Evolutionary conservation across 371 early-diverging fungal species (phyloP), one percentile per base, ranked within the genome.

Genomic region (Cokeromyces recurvatus): DNA sequence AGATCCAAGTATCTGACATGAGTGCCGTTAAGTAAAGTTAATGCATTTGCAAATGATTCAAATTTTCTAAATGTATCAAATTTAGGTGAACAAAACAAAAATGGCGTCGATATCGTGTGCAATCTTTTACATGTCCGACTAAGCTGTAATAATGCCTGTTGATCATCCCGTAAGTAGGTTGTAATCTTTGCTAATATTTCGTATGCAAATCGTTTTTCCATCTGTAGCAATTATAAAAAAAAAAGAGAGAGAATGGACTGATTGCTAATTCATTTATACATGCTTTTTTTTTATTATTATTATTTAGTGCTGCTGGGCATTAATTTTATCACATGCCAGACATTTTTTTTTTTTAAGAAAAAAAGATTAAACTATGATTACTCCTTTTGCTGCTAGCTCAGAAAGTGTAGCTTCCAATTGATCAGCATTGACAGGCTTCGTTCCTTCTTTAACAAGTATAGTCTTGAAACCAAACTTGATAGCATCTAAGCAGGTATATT

Each of bases 111-210:
- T 10, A 43, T 2, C 0, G 37, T 42, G 16, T 46, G 14, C 12
- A 49, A 22, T 21, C 46, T 49, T 3, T 31, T 40, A 17, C 43
- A 59, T 2, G 41, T 38, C 15, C 7, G 14, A 7, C 17, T 46
- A 15, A 59, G 24, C 36, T 50, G 43, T 19, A 27, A 5, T 4
- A 59, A 21, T 19, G 47, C 11, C 4, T 25, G 6, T 46, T 59
- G 59, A 22, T 59, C 51, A 11, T 38, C 25, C 24, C 43, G 50
- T 31, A 59, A 32, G 10, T 59, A 25, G 11, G 11, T 19, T 16
- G 47, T 57, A 38, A 78, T 71, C 46, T 76, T 73, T 43, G 68
- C 62, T 36, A 77, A 53, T 44, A 76, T 73, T 34, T 74, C 75
- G 17, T 50, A 46, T 41, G 79, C 72, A 40, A 78, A 55, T 20